These are phyloP conservation scores for Prunus armeniaca DNA, from an alignment of 306 rosid genomes.

Conservation along the genomic window DNA sequence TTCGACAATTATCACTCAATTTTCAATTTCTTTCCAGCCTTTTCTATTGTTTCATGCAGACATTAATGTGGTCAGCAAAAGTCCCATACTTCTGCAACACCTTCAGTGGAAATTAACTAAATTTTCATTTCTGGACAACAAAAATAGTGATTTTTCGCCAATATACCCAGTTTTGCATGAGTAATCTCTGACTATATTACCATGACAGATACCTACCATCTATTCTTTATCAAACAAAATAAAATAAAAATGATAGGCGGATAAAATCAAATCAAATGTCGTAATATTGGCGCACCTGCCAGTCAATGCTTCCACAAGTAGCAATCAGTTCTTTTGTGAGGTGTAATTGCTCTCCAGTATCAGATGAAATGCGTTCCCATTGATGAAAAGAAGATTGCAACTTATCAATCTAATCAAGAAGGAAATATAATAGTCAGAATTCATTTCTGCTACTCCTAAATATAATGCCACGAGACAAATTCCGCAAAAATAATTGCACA, in stretches of 20 bases:
- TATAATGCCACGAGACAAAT: conserved; percentile 4
- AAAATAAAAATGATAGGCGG: background rate
- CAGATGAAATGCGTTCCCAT: conserved; percentile 59
- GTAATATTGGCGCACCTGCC: conserved; percentile 65
- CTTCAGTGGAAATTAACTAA: background rate
- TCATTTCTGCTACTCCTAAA: conserved; percentile 4
- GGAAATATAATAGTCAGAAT: conserved; percentile 4
- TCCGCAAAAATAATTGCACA: background rate
- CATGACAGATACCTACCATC: background rate
- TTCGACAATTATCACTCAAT: background rate
- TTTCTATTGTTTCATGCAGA: background rate
- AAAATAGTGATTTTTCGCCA: background rate
- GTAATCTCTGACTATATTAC: background rate
- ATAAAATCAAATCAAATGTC: background rate
- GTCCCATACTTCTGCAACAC: too few relatives aligned
- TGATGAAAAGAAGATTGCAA: conserved; percentile 75
- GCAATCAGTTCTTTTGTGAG: conserved; percentile 71
- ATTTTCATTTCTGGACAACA: too few relatives aligned
- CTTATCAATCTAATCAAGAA: conserved; percentile 64
- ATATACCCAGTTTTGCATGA: background rate
- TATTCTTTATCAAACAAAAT: background rate
- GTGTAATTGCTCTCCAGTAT: conserved; percentile 49
- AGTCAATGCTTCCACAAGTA: conserved; percentile 74
- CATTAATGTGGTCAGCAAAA: background rate
- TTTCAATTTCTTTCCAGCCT: background rate